A percentile compares a stretch with the other conserved stretches of the same genome.
Conservation (phyloP, 129 eudicot species). For the Artemisia argyi region DNA sequence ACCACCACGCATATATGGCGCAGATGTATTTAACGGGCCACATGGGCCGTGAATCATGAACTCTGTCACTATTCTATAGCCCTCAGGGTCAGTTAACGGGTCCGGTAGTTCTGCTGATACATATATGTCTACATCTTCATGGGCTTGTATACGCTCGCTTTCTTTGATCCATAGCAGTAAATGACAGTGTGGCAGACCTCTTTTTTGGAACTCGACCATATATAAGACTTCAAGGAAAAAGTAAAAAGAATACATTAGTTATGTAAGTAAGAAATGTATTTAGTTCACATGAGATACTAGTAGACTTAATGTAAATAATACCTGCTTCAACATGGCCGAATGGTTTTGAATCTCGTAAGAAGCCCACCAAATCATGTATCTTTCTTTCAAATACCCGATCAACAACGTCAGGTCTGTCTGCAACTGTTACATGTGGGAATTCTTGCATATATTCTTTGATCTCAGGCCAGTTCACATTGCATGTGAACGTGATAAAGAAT, state of each 20-base stretch:
- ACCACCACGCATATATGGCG: conserved; percentile 9
- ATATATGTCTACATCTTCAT: too few relatives aligned
- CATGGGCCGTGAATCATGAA: conserved; percentile 18
- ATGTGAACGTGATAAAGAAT: background rate
- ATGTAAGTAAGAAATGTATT: too few relatives aligned
- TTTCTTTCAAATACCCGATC: background rate
- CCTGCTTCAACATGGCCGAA: too few relatives aligned
- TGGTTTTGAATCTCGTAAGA: too few relatives aligned
- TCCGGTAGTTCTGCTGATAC: background rate
- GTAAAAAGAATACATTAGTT: too few relatives aligned
- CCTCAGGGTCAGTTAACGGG: background rate
- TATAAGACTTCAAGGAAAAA: background rate
- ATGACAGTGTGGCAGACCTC: background rate
- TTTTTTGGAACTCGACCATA: background rate
- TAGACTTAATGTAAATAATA: background rate
- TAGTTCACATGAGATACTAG: too few relatives aligned
- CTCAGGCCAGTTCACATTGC: background rate
- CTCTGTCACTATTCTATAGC: background rate
- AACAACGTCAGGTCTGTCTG: background rate
- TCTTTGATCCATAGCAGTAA: too few relatives aligned
- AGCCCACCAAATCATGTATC: too few relatives aligned
- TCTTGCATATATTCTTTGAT: background rate
- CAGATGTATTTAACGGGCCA: background rate
- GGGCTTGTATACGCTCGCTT: too few relatives aligned
- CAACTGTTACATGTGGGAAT: background rate